Evolutionary conservation across 2,329 filamentous ascomycete species (phyloP).

Genomic region (Penicillium oxalicum): DNA sequence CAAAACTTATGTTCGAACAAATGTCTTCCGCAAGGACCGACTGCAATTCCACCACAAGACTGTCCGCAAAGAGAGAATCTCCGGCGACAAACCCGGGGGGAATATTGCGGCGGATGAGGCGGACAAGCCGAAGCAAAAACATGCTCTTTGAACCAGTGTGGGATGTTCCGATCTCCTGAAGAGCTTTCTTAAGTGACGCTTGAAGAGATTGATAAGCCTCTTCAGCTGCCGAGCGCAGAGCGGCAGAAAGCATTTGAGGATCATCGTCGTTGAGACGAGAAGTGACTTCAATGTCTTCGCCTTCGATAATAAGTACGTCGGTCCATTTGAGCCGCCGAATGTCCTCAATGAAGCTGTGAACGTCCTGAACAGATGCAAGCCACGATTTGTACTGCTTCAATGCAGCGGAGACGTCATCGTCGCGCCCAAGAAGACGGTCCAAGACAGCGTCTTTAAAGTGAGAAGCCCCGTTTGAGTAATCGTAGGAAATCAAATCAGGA

Average conservation of each 20-base stretch:
- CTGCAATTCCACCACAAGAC: slow-evolving; percentile 61
- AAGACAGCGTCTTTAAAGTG: slow-evolving; percentile 65
- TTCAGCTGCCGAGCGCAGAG: slow-evolving; percentile 52
- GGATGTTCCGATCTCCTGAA: slow-evolving; percentile 43
- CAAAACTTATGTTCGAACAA: slow-evolving; percentile 37
- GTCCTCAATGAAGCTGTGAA: slow-evolving; percentile 28
- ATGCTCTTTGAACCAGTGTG: slow-evolving; percentile 46
- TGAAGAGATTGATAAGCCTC: slow-evolving; percentile 54
- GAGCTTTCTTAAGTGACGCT: slow-evolving; percentile 37
- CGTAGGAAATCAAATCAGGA: slow-evolving; percentile 55
- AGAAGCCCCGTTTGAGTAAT: slow-evolving; percentile 59
- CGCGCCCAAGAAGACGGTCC: slow-evolving; percentile 65
- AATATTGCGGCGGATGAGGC: slow-evolving; percentile 65
- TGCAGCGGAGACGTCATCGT: slow-evolving; percentile 58
- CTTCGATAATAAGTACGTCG: slow-evolving; percentile 36
- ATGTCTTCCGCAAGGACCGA: slow-evolving; percentile 53
- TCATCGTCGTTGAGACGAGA: slow-evolving; percentile 64
- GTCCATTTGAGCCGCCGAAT: slow-evolving; percentile 34
- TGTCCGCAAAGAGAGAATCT: slow-evolving; percentile 49
- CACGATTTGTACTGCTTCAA: slow-evolving; percentile 64
- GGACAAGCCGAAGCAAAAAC: slow-evolving; percentile 66
- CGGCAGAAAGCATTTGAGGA: slow-evolving; percentile 56
- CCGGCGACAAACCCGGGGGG: slow-evolving; percentile 46
- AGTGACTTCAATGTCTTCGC: slow-evolving; percentile 30
- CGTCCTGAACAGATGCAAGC: slow-evolving; percentile 62